Evolutionary conservation across 2,329 filamentous ascomycete genomes (phyloP).

Genomic region (Penicillium sp.): DNA sequence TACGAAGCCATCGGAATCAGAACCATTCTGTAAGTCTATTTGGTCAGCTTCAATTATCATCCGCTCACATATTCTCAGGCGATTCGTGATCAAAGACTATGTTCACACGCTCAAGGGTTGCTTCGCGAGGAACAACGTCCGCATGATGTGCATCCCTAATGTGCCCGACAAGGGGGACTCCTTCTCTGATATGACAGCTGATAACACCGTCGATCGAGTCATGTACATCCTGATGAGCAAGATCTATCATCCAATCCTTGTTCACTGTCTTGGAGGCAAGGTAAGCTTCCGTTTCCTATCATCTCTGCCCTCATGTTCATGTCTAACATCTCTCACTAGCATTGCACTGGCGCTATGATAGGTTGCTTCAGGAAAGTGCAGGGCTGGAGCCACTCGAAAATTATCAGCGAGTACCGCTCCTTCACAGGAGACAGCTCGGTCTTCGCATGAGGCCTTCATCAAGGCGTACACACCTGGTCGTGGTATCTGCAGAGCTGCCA

Average conservation of each 20-base stretch:
- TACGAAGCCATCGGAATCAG: background rate
- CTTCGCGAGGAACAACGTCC: background rate
- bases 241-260: constrained; percentile 75
- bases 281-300: constrained; percentile 46
- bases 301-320: background rate
- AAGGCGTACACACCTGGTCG: background rate
- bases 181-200: background rate
- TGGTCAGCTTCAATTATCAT: background rate
- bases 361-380: constrained; percentile 76
- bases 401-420: constrained; percentile 72
- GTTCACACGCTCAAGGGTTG: constrained; percentile 21
- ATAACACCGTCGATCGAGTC: background rate
- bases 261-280: constrained; percentile 94
- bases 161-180: background rate
- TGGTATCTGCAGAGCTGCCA: background rate
- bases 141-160: background rate
- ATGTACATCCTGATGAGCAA: background rate
- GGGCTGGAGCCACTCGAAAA: constrained; percentile 67
- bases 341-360: constrained; percentile 89
- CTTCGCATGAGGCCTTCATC: background rate
- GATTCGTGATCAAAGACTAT: constrained; percentile 68
- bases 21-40: background rate
- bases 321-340: constrained; percentile 53
- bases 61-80: constrained; percentile 53
- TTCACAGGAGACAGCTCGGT: background rate